Conservation (phyloP, 1,139 yeast species). For the Zhuliangozyma blackwelliae region DNA sequence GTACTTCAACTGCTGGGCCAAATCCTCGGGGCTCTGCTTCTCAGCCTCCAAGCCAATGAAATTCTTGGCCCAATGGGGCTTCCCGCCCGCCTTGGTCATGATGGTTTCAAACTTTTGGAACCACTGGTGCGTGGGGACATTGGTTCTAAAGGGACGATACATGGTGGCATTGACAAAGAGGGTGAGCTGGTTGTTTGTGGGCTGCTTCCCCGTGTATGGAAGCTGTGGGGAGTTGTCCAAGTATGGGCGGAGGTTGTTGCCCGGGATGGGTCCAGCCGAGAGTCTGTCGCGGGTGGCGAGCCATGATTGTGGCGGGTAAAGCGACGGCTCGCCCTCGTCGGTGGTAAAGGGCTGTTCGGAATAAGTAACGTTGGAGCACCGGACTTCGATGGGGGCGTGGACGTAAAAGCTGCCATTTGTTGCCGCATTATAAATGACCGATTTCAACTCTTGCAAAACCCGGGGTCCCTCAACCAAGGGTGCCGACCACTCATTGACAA, state of each 20-base stretch:
- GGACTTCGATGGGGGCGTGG: slow-evolving; percentile 93
- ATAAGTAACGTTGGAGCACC: slow-evolving; percentile 83
- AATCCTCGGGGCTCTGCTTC: slow-evolving; percentile 27
- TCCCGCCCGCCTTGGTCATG: slow-evolving; percentile 76
- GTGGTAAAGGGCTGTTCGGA: slow-evolving; percentile 37
- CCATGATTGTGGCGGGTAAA: slow-evolving; percentile 41
- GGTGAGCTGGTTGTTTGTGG: slow-evolving; percentile 75
- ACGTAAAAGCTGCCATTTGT: slow-evolving; percentile 63
- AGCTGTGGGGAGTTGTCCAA: slow-evolving; percentile 74
- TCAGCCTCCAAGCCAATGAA: slow-evolving; percentile 60
- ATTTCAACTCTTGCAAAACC: slow-evolving; percentile 60
- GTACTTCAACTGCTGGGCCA: slow-evolving; percentile 32
- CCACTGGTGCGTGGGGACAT: slow-evolving; percentile 78
- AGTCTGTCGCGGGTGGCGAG: slow-evolving; percentile 31
- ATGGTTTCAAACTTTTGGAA: slow-evolving; percentile 77
- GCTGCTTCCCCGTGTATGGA: slow-evolving; percentile 45
- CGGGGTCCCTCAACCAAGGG: slow-evolving; percentile 77
- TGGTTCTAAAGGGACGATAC: slow-evolving; percentile 83
- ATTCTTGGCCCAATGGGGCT: slow-evolving; percentile 99
- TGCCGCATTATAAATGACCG: slow-evolving; percentile 60
- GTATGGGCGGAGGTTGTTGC: slow-evolving; percentile 76
- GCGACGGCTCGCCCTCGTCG: slow-evolving; percentile 43
- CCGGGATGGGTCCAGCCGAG: slow-evolving; percentile 71
- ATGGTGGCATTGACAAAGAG: slow-evolving; percentile 89
- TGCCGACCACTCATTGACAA: slow-evolving; percentile 95